These are phyloP conservation scores for Annulohypoxylon nitens DNA, from an alignment of 495 filamentous ascomycete species.

Conservation along the genomic window DNA sequence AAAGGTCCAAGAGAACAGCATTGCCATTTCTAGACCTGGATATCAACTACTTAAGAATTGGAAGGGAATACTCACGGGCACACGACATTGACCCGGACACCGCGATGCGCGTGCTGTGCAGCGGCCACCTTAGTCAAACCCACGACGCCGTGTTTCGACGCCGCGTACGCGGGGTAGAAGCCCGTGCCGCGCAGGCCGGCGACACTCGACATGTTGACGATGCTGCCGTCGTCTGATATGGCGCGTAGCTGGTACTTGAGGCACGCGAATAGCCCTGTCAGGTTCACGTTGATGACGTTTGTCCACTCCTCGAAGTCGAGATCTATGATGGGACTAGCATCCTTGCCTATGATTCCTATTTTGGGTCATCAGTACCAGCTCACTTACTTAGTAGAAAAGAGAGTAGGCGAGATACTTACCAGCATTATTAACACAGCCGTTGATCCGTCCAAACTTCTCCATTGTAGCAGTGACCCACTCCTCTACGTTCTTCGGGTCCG, in stretches of 20 bases:
- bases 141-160: constrained; percentile 68
- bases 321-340: constrained; percentile 22
- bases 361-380: not conserved
- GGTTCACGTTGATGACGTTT: constrained; percentile 36
- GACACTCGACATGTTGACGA: constrained; percentile 67
- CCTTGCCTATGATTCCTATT: constrained; percentile 38
- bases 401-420: constrained; percentile 10
- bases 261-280: constrained; percentile 42
- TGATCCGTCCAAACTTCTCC: constrained; percentile 36
- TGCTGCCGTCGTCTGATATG: constrained; percentile 56
- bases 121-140: constrained; percentile 67
- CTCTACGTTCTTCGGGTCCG: constrained; percentile 35
- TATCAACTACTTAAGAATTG: not conserved
- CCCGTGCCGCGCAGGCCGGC: constrained; percentile 60
- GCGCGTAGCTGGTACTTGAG: constrained; percentile 57
- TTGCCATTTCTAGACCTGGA: not conserved
- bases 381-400: not conserved
- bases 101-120: constrained; percentile 61
- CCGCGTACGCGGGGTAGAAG: constrained; percentile 60
- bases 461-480: constrained; percentile 38
- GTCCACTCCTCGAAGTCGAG: constrained; percentile 39
- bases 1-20: not conserved
- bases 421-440: constrained; percentile 41
- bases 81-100: constrained; percentile 68
- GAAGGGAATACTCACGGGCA: constrained; percentile 58